phyloP scores from a whole-genome alignment of 2,329 filamentous ascomycete species.

The Hymenoscyphus infarciens region DNA sequence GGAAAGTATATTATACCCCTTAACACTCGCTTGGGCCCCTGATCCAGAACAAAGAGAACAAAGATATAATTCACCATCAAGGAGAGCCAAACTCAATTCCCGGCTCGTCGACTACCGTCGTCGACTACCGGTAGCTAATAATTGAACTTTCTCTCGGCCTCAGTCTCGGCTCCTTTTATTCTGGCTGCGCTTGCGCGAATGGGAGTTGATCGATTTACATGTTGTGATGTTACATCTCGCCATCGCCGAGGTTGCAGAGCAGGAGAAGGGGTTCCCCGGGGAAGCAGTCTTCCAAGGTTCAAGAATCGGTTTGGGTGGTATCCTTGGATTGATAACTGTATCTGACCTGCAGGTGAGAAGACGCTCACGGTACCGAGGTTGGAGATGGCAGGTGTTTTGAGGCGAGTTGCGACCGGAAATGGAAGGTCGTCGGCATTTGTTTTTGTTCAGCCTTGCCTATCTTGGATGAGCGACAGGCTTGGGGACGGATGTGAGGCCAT shows the following conservation, averaged over 20 bases:
- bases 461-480: background rate
- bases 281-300: background rate
- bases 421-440: slow-evolving; percentile 1
- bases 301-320: background rate
- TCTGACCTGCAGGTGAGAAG: background rate
- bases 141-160: background rate
- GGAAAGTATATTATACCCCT: no score
- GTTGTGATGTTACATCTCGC: background rate
- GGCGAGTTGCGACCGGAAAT: background rate
- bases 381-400: background rate
- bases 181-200: background rate
- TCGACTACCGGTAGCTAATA: background rate
- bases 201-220: background rate
- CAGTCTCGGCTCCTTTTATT: background rate
- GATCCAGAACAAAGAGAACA: background rate
- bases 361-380: background rate
- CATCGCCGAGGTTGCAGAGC: background rate
- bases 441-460: background rate
- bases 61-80: background rate
- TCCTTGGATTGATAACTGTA: background rate
- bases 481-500: background rate
- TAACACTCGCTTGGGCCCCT: background rate
- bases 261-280: background rate
- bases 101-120: background rate
- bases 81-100: background rate